Evolutionary conservation across 106 monocot genomes (phyloP).

Genomic region (Phalaenopsis equestris): DNA sequence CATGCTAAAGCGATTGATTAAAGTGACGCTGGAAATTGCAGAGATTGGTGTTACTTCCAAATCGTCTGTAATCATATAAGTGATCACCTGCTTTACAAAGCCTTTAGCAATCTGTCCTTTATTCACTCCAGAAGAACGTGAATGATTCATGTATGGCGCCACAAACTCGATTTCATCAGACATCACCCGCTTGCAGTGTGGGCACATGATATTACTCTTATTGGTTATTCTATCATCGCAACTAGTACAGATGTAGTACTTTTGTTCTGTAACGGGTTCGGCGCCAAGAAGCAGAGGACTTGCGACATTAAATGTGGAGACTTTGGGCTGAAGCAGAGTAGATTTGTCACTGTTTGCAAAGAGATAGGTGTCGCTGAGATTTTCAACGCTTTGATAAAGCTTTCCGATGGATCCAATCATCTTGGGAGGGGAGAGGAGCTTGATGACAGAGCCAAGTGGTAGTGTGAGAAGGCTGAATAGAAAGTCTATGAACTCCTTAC

Average conservation of each 20-base stretch:
- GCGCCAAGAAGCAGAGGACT: not conserved
- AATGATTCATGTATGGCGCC: too few species aligned
- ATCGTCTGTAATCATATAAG: conserved; percentile 41
- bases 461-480: conserved; percentile 22
- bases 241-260: not conserved
- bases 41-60: conserved; percentile 27
- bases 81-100: conserved; percentile 15
- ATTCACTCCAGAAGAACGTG: too few species aligned
- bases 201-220: not conserved
- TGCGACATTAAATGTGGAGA: not conserved
- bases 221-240: not conserved
- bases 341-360: not conserved
- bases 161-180: too few species aligned
- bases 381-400: conserved; percentile 11
- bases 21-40: conserved; percentile 14
- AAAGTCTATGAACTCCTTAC: conserved; percentile 28
- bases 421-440: conserved; percentile 6
- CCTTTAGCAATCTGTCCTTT: not conserved
- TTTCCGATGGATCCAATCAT: conserved; percentile 9
- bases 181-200: not conserved
- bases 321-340: not conserved
- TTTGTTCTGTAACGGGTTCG: not conserved
- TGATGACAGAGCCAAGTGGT: conserved; percentile 20
- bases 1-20: conserved; percentile 21
- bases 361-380: conserved; percentile 5